These are phyloP conservation scores for Coemansia sp. DNA, from an alignment of 371 early-diverging fungal genomes.

Conservation along the genomic window DNA sequence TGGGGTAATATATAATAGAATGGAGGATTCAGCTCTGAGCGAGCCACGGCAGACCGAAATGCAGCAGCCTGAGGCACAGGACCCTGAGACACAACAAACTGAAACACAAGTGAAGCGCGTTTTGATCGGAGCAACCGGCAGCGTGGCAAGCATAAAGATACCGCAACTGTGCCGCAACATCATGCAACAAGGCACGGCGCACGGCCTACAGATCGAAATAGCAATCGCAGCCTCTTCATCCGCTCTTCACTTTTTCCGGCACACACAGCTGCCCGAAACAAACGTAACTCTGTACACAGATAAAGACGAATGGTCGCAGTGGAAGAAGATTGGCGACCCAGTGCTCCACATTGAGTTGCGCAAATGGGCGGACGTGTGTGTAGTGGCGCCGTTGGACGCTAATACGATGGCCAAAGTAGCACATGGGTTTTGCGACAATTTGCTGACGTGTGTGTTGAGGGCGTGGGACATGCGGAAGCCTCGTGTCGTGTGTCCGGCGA, in stretches of 20 bases:
- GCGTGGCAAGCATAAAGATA: constrained; percentile 87
- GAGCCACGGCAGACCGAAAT: no score
- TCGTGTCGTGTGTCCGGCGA: constrained; percentile 86
- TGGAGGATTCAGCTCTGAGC: neutral
- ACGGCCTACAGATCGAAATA: constrained; percentile 15
- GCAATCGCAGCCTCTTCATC: constrained; percentile 55
- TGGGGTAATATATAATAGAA: neutral
- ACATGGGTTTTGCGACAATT: constrained; percentile 90
- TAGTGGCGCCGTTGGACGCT: constrained; percentile 92
- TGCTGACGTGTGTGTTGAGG: constrained; percentile 87
- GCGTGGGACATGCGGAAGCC: constrained; percentile 84
- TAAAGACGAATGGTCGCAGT: constrained; percentile 87
- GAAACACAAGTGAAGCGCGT: constrained; percentile 48
- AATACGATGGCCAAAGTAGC: constrained; percentile 93
- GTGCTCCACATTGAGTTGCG: constrained; percentile 96
- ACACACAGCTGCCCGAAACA: constrained; percentile 38
- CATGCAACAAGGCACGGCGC: constrained; percentile 3
- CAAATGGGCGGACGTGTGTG: constrained; percentile 91
- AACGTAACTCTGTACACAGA: constrained; percentile 66
- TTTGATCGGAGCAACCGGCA: constrained; percentile 85
- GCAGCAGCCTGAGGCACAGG: no score
- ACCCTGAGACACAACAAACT: no score
- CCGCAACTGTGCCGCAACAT: constrained; percentile 60
- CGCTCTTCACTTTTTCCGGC: constrained; percentile 80
- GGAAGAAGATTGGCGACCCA: constrained; percentile 83